Percentiles rank a stretch among this genome's conserved stretches.
Conservation (phyloP, 192 early-diverging fungal species). For the Gigaspora rosea region DNA sequence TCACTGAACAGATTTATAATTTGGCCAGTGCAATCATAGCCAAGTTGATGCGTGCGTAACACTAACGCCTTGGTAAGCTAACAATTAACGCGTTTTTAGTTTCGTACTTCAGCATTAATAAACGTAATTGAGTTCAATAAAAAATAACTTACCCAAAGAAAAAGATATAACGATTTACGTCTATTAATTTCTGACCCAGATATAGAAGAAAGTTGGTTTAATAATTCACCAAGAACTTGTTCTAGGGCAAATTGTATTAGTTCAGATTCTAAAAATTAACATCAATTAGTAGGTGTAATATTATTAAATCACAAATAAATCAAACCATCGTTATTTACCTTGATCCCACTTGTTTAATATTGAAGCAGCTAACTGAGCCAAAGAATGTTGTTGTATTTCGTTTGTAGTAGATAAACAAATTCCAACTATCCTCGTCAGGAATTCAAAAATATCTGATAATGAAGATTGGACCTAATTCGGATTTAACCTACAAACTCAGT, state of each 20-base stretch:
- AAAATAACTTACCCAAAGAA: slow-evolving; percentile 34
- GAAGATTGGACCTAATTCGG: slow-evolving; percentile 49
- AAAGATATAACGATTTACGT: slow-evolving; percentile 19
- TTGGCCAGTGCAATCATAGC: slow-evolving; percentile 55
- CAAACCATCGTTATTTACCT: slow-evolving; percentile 29
- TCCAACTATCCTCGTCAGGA: slow-evolving; percentile 44
- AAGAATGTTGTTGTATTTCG: slow-evolving; percentile 47
- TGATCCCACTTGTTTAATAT: slow-evolving; percentile 67
- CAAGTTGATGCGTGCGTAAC: slow-evolving; percentile 49
- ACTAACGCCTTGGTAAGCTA: slow-evolving; percentile 72
- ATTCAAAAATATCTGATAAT: slow-evolving; percentile 46
- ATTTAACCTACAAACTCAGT: neutral
- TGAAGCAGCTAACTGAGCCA: slow-evolving; percentile 60
- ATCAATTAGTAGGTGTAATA: too few relatives aligned
- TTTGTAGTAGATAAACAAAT: slow-evolving; percentile 47
- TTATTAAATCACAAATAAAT: too few relatives aligned
- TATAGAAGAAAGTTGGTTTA: neutral
- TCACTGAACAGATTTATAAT: slow-evolving; percentile 57
- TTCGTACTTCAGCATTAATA: neutral
- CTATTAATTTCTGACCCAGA: neutral
- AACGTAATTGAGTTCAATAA: neutral
- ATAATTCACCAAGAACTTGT: slow-evolving; percentile 20
- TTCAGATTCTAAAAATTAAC: slow-evolving; percentile 29
- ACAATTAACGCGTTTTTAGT: neutral
- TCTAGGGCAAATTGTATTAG: slow-evolving; percentile 35